phyloP scores from a whole-genome alignment of 305 asterid species.

The Ruellia speciosa region DNA sequence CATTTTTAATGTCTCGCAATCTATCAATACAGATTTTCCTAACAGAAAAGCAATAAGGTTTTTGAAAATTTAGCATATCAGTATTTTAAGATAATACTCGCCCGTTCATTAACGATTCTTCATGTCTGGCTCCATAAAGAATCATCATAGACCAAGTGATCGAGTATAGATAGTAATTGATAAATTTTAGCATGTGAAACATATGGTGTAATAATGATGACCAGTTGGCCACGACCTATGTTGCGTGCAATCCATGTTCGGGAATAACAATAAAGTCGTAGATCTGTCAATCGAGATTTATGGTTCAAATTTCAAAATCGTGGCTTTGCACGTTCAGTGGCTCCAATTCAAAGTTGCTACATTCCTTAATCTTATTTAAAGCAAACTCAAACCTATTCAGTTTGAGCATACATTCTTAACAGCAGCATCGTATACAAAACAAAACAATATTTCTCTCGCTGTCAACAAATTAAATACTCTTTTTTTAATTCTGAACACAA shows the following conservation, averaged over 20 bases:
- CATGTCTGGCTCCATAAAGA: no score
- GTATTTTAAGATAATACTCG: no score
- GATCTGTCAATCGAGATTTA: not conserved
- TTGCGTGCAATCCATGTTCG: not conserved
- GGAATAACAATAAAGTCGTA: not conserved
- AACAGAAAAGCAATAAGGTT: no score
- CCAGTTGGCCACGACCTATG: not conserved
- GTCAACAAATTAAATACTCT: no score
- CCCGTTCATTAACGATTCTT: no score
- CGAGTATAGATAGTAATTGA: no score
- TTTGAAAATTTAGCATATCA: no score
- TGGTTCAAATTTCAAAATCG: constrained; percentile 14
- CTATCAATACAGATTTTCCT: no score
- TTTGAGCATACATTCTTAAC: constrained; percentile 9
- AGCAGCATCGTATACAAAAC: not conserved
- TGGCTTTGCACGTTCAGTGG: constrained; percentile 34
- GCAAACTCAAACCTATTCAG: constrained; percentile 18
- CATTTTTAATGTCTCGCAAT: no score
- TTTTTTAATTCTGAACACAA: no score
- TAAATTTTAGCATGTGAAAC: not conserved
- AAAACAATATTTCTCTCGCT: not conserved
- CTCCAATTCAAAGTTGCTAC: constrained; percentile 20
- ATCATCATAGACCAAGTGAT: no score
- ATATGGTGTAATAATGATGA: not conserved
- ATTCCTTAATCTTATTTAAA: constrained; percentile 20